Base-by-base conservation (phyloP, 331 rosid genomes). In the Acacia concinna region DNA sequence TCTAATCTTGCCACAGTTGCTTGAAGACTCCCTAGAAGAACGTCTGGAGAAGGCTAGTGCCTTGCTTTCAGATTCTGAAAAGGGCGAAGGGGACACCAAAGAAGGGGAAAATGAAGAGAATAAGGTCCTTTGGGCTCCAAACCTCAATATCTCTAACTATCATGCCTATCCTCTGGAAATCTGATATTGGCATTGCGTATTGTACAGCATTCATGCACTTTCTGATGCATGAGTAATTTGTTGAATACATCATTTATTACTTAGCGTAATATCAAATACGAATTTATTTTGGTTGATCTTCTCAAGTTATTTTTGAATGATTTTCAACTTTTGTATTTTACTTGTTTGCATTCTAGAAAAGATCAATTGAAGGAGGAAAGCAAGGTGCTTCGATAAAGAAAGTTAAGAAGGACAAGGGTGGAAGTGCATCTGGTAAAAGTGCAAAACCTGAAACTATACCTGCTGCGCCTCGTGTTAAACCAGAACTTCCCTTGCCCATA, bases 11-110 rank as follows among this genome's bases (percentile, higher is more conserved):
- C 78, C 18, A 18, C 78, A 93, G 99, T 83, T 93, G 89, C 98
- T 96, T 49, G 97, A 96, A 89, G 98, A 93, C 84, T 90, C 97
- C 63, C 85, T 96, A 11, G 97, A 96, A 84, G 98, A 93, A 66
- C 87, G 97, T 84, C 81, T 85, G 85, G 99, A 93, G 83, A 96
- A 91, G 90, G 83, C 90, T 2, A 94, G 88, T 72, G 85, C 81
- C 74, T 87, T 91, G 83, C 82, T 89, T 85, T 90, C 92, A 41
- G 97, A 96, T 86, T 87, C 97, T 81, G 99, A 96, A 76, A 93
- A 85, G 79, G 92, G 88, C 3, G 99, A 96, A 17, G 99, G 96
- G 46, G 98, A 93, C 83, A 78, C 83, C 56, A 96, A 93, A 86
- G 99, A 96, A 64, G 93, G 88, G 62, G 99, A 93, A 31, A 75